Percentiles rank a stretch among this genome's conserved stretches.
Conservation (phyloP, 2,329 filamentous ascomycete species). For the Botrytis porri region DNA sequence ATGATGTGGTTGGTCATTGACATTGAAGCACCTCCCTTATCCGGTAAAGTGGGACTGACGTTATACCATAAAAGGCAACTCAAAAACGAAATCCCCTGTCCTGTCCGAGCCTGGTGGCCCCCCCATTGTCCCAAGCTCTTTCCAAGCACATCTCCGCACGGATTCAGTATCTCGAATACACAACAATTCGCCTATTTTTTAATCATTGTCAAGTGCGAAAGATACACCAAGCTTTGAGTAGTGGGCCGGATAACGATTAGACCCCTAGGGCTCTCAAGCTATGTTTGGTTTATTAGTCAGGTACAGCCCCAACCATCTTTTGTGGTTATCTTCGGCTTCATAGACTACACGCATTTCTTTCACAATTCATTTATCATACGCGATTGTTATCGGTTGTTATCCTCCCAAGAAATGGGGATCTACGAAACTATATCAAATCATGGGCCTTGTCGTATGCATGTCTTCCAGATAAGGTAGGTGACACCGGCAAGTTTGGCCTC, state of each 20-base stretch:
- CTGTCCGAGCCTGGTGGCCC: background rate
- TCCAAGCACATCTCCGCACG: background rate
- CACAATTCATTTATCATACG: background rate
- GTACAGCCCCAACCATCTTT: constrained; percentile 13
- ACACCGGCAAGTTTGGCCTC: background rate
- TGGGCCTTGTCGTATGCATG: constrained; percentile 3
- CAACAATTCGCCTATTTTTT: background rate
- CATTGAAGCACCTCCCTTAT: constrained; percentile 8
- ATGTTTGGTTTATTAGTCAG: background rate
- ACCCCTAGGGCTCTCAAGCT: background rate
- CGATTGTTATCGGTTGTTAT: constrained; percentile 6
- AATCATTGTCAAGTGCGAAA: background rate
- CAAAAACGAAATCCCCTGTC: background rate
- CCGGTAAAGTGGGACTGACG: background rate
- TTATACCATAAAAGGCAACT: constrained; percentile 12
- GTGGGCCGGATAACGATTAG: background rate
- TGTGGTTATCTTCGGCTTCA: constrained; percentile 10
- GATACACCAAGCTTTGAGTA: background rate
- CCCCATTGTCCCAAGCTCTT: background rate
- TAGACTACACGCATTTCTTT: background rate
- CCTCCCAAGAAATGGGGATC: constrained; percentile 6
- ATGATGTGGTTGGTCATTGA: background rate
- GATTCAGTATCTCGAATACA: background rate
- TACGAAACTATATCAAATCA: background rate
- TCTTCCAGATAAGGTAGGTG: constrained; percentile 19